Evolutionary conservation across 192 early-diverging fungal species (phyloP).

Genomic region (Backusella liffmaniae): DNA sequence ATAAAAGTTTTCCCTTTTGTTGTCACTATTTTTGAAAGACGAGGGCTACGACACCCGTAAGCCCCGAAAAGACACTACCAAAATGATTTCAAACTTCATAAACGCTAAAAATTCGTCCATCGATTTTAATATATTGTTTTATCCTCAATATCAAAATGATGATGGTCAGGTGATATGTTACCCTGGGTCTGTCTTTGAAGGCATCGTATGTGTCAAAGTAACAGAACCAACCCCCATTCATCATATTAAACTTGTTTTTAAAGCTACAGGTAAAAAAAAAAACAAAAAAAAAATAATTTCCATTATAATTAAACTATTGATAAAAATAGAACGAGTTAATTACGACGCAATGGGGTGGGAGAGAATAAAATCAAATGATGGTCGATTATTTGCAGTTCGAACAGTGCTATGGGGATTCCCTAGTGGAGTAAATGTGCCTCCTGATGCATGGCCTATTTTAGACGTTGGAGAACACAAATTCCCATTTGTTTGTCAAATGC

Average conservation of each 20-base stretch:
- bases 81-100: slow-evolving; percentile 13
- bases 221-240: slow-evolving; percentile 3
- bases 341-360: slow-evolving; percentile 31
- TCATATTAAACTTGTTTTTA: slow-evolving; percentile 25
- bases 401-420: slow-evolving; percentile 18
- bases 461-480: slow-evolving; percentile 21
- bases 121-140: neutral
- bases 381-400: slow-evolving; percentile 26
- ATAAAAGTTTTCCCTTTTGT: neutral
- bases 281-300: neutral
- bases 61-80: neutral
- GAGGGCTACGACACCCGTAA: slow-evolving; percentile 9
- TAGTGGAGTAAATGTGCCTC: neutral
- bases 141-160: slow-evolving; percentile 12
- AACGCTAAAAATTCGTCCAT: slow-evolving; percentile 10
- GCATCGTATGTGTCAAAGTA: slow-evolving; percentile 10
- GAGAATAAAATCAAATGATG: slow-evolving; percentile 15
- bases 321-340: slow-evolving; percentile 27
- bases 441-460: slow-evolving; percentile 15
- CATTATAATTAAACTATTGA: neutral
- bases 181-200: slow-evolving; percentile 32
- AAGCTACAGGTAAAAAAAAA: slow-evolving; percentile 15
- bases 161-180: slow-evolving; percentile 11
- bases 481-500: slow-evolving; percentile 32
- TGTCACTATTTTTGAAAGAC: slow-evolving; percentile 17